Evolutionary conservation across 1,284 basidiomycete genomes (phyloP), one percentile per base, ranked within the genome.

Genomic region (Leccinum subfulvum): DNA sequence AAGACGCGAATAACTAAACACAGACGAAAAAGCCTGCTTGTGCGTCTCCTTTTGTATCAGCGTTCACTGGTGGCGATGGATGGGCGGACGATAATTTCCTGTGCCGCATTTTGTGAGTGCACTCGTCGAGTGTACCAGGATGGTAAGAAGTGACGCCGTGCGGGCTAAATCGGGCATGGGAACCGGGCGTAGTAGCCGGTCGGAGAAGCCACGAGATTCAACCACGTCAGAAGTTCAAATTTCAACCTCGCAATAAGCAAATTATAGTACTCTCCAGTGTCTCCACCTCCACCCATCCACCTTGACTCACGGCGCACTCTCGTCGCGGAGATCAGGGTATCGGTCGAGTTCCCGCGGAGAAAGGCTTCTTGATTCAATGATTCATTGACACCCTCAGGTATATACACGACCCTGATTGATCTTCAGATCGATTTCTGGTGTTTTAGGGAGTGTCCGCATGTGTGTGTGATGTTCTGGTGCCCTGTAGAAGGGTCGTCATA

Each of bases 71-170:
- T 30, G 55, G 35, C 21, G 18, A 21, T 4, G 61, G 21, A 26
- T 56, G 18, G 23, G 39, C 0, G 10, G 30, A 21, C 18, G 52
- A 33, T 4, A 62, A 56, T 39, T 66, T 75, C 35, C 72, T 73
- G 10, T 73, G 62, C 44, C 73, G 73, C 55, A 72, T 51, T 60
- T 51, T 60, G 62, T 52, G 66, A 61, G 49, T 59, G 57, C 44
- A 60, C 44, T 11, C 33, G 33, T 33, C 33, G 47, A 14, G 47
- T 49, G 18, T 11, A 47, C 10, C 41, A 18, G 41, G 44, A 47
- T 47, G 47, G 44, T 47, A 47, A 2, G 18, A 3, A 47, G 18
- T 21, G 44, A 11, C 10, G 18, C 44, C 18, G 21, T 13, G 44
- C 44, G 21, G 13, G 47, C 47, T 21, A 49, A 49, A 13, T 21